Conservation (phyloP, 768 basidiomycete species). For the Leucosporidium scottii region DNA sequence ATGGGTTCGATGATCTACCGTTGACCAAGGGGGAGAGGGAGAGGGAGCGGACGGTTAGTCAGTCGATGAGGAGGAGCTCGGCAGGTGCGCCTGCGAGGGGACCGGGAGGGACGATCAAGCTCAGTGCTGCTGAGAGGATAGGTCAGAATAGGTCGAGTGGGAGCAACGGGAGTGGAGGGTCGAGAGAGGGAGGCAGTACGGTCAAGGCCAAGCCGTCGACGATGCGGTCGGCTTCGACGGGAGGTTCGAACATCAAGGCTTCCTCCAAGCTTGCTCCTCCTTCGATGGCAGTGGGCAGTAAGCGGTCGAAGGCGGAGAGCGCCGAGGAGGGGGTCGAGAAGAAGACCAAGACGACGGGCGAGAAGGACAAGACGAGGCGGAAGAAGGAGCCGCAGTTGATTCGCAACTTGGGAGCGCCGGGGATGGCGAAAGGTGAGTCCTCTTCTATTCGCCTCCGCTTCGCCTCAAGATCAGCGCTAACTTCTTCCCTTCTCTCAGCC, state of each 20-base stretch:
- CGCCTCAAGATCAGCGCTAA: not conserved
- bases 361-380: not conserved
- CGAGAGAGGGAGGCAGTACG: not conserved
- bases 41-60: not conserved
- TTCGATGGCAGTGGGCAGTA: not conserved
- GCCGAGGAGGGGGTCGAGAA: not conserved
- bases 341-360: not conserved
- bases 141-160: not conserved
- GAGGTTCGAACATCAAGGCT: not conserved
- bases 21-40: conserved; percentile 39
- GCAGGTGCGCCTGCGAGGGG: not conserved
- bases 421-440: conserved; percentile 63
- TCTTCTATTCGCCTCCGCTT: not conserved
- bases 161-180: not conserved
- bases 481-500: conserved; percentile 39
- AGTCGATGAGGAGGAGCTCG: not conserved
- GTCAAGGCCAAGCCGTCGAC: not conserved
- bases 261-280: not conserved
- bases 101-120: not conserved
- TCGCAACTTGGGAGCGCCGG: conserved; percentile 62
- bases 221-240: not conserved
- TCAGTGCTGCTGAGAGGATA: too few relatives aligned
- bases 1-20: conserved; percentile 45
- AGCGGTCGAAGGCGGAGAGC: not conserved
- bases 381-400: conserved; percentile 71